Evolutionary conservation across 2,329 filamentous ascomycete genomes (phyloP), one percentile per base, ranked within the genome.

Genomic region (Colletotrichum sojae): DNA sequence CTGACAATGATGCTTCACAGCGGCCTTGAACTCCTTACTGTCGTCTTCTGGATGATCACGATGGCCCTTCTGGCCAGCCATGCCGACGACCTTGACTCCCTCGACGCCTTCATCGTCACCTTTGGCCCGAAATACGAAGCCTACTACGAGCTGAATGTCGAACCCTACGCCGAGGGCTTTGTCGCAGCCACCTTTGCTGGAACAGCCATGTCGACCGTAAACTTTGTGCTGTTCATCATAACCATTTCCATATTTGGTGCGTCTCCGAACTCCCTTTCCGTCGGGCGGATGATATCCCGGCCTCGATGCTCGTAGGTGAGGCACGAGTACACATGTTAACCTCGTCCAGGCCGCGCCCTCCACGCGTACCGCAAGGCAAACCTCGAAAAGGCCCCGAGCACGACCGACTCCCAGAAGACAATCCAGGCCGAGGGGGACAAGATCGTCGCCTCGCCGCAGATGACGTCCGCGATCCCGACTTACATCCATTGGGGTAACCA

Each of bases 21-120:
- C 3, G 71, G 67, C 10, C 66, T 72, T 9, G 71, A 72, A 15
- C 36, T 71, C 15, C 62, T 72, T 31, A 70, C 66, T 9, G 58
- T 72, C 5, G 67, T 71, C 4, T 71, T 72, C 31, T 72, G 71
- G 71, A 39, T 72, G 20, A 70, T 72, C 39, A 63, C 70, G 13
- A 70, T 66, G 51, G 67, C 70, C 8, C 70, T 72, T 4, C 27
- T 72, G 8, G 71, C 66, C 22, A 70, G 70, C 48, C 71, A 72
- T 15, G 59, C 69, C n/a, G 69, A 70, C n/a, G 71, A 72, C 13
- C 69, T 72, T 15, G 69, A 71, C 51, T 69, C 69, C 16, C 63
- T 71, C 56, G 63, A 70, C 10, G 70, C 63, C 5, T 72, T 67
- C 55, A 60, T 70, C 18, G 62, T 67, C 12, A 70, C 63, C 1